Evolutionary conservation across 345 rosid species (phyloP).

Genomic region (Populus tremula): DNA sequence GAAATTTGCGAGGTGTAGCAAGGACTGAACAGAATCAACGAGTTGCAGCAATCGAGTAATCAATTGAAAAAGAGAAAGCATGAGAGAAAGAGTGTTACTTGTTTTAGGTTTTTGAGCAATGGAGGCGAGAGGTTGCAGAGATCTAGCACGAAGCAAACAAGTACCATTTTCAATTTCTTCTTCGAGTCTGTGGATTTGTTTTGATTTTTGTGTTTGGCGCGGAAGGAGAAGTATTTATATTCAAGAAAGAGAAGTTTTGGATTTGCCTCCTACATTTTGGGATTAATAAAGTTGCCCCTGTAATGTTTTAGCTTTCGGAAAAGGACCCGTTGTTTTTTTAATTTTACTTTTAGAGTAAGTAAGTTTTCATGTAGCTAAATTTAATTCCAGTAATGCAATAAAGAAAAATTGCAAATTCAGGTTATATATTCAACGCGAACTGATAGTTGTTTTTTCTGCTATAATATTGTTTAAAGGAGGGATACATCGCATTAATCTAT

Average conservation of each 20-base stretch:
- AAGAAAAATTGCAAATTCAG: too few relatives aligned
- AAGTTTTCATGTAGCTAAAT: too few relatives aligned
- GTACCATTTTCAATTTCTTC: conserved; percentile 43
- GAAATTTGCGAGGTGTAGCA: conserved; percentile 69
- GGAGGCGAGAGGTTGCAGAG: conserved; percentile 59
- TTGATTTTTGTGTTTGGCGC: conserved; percentile 14
- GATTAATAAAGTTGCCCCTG: background rate
- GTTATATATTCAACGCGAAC: too few relatives aligned
- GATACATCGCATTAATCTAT: too few relatives aligned
- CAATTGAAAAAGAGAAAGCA: background rate
- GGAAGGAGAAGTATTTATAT: background rate
- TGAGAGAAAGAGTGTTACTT: conserved; percentile 36
- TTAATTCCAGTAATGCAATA: too few relatives aligned
- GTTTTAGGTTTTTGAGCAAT: conserved; percentile 56
- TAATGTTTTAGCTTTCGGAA: background rate
- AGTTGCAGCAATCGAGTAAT: conserved; percentile 23
- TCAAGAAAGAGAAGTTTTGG: background rate
- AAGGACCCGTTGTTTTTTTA: background rate
- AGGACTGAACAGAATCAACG: conserved; percentile 39
- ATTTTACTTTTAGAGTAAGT: background rate
- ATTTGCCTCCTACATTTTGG: background rate
- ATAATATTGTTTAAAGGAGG: too few relatives aligned
- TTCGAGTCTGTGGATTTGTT: background rate
- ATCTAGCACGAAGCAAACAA: conserved; percentile 70
- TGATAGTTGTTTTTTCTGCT: too few relatives aligned